phyloP scores from a whole-genome alignment of 257 asterid genomes.

The Solanum clarkiae region DNA sequence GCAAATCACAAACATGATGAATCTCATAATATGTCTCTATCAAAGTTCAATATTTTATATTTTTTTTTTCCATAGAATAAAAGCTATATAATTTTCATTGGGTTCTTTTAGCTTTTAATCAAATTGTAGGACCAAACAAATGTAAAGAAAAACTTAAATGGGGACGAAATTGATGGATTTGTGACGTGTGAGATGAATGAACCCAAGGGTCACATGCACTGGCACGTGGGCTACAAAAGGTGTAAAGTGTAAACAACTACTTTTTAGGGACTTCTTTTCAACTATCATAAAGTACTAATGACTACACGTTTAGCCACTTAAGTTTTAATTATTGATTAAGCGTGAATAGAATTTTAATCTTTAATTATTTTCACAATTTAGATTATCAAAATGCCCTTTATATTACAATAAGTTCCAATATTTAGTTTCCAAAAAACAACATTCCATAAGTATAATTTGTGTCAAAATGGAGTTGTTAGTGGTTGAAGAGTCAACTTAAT shows the following conservation, averaged over 20 bases:
- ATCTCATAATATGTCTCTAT: background rate
- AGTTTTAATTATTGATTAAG: background rate
- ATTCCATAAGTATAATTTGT: background rate
- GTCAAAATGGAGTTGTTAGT: background rate
- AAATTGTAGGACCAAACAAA: background rate
- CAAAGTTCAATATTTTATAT: background rate
- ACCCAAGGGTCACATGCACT: background rate
- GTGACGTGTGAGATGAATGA: background rate
- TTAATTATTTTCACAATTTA: no score
- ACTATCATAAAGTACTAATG: background rate
- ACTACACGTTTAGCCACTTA: background rate
- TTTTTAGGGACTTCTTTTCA: background rate
- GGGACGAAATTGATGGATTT: background rate
- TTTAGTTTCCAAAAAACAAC: background rate
- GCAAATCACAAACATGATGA: background rate
- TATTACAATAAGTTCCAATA: background rate
- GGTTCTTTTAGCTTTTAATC: background rate
- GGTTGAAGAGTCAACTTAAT: background rate
- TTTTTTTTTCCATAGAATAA: background rate
- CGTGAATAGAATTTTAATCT: background rate
- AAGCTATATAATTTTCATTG: background rate
- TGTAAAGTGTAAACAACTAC: background rate
- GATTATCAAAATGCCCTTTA: no score
- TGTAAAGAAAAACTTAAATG: background rate
- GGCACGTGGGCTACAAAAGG: background rate